phyloP scores from a whole-genome alignment of 1,284 basidiomycete species.

The Veloboletus limbatus region DNA sequence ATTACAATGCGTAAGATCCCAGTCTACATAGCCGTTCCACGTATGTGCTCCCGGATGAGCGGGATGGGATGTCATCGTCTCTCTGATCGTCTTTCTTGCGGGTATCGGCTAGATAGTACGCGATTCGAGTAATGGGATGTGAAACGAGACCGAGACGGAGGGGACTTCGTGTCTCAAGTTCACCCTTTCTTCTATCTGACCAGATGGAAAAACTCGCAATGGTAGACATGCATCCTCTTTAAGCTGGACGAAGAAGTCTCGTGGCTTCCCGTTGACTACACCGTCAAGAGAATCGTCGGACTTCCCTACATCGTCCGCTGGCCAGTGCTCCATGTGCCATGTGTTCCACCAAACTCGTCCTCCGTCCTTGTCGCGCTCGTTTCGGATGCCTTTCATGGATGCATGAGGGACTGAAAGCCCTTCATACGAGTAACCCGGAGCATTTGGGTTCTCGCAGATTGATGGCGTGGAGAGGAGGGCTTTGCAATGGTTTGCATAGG shows the following conservation, averaged over 20 bases:
- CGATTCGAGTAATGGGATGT: conserved; percentile 50
- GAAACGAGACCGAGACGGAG: conserved; percentile 64
- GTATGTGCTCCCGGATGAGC: conserved; percentile 13
- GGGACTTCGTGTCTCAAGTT: conserved; percentile 41
- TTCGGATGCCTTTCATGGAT: conserved; percentile 46
- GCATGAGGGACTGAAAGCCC: no score
- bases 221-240: no score
- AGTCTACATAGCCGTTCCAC: conserved; percentile 40
- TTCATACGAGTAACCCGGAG: conserved; percentile 43
- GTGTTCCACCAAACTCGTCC: conserved; percentile 43
- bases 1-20: conserved; percentile 33
- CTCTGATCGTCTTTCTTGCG: conserved; percentile 7
- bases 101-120: conserved; percentile 55
- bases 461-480: no score
- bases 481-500: no score
- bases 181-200: no score
- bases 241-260: no score
- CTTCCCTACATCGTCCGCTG: conserved; percentile 14
- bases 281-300: no score
- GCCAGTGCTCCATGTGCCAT: conserved; percentile 42
- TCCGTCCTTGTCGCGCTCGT: conserved; percentile 43
- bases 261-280: no score
- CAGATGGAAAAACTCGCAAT: no score
- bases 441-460: no score
- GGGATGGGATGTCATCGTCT: neutral